These are phyloP conservation scores for Rutstroemia sp. DNA, from an alignment of 2,329 filamentous ascomycete species.

Conservation along the genomic window DNA sequence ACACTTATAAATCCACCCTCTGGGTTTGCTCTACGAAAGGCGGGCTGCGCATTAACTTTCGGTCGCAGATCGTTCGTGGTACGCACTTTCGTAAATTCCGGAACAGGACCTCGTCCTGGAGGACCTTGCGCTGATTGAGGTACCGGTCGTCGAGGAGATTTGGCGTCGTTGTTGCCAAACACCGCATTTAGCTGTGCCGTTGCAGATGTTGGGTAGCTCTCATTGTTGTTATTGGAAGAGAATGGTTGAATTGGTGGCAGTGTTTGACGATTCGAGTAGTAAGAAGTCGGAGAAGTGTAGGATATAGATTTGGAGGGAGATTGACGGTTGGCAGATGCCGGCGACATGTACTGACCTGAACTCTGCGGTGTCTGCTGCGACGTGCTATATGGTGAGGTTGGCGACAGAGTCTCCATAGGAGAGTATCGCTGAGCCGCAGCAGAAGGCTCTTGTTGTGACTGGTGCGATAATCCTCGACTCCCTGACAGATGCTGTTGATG, in stretches of 20 bases:
- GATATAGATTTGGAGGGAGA: constrained; percentile 68
- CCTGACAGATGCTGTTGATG: constrained; percentile 64
- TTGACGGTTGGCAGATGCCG: constrained; percentile 52
- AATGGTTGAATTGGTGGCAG: constrained; percentile 69
- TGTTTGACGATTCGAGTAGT: constrained; percentile 52
- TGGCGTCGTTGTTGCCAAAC: constrained; percentile 44
- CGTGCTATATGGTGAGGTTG: constrained; percentile 68
- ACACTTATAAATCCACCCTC: constrained; percentile 98
- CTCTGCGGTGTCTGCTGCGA: constrained; percentile 39
- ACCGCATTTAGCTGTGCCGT: constrained; percentile 65
- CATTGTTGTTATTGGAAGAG: constrained; percentile 54
- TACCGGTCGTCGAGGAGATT: constrained; percentile 49
- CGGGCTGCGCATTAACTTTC: constrained; percentile 77
- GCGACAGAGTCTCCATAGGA: constrained; percentile 85
- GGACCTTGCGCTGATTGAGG: constrained; percentile 38
- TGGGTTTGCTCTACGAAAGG: constrained; percentile 87
- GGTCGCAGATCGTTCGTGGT: constrained; percentile 69
- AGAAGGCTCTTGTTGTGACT: constrained; percentile 67
- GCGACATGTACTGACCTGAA: constrained; percentile 39
- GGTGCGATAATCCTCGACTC: constrained; percentile 51
- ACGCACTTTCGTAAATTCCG: constrained; percentile 77
- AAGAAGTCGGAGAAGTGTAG: constrained; percentile 51
- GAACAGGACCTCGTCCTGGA: constrained; percentile 61
- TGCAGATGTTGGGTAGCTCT: constrained; percentile 64
- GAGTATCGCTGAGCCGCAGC: constrained; percentile 87